phyloP scores from a whole-genome alignment of 108 stramenopile species.

The Cylindrotheca closterium region DNA sequence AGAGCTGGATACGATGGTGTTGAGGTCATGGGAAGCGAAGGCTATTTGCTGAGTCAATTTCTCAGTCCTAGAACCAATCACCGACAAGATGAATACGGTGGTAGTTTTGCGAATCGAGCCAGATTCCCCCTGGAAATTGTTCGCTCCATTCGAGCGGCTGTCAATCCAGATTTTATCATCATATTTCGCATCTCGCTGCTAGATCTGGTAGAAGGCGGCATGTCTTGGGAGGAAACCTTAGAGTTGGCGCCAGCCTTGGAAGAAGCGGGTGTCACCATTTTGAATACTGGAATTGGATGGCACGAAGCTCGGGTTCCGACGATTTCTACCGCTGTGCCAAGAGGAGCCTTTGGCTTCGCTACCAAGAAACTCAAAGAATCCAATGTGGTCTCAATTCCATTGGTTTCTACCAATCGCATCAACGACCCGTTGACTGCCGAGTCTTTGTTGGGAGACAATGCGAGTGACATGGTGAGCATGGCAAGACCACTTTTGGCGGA shows the following conservation, averaged over 20 bases:
- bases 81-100: slow-evolving; percentile 93
- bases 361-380: slow-evolving; percentile 84
- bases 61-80: slow-evolving; percentile 84
- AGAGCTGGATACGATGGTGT: slow-evolving; percentile 98
- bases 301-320: slow-evolving; percentile 98
- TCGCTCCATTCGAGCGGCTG: slow-evolving; percentile 72
- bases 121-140: slow-evolving; percentile 93
- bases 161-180: slow-evolving; percentile 91
- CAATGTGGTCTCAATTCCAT: slow-evolving; percentile 72
- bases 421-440: slow-evolving; percentile 92
- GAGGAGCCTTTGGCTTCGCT: slow-evolving; percentile 92
- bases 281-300: slow-evolving; percentile 99
- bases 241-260: slow-evolving; percentile 80
- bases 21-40: slow-evolving; percentile 98
- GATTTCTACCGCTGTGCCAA: slow-evolving; percentile 95
- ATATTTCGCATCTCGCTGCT: slow-evolving; percentile 96
- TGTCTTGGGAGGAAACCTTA: slow-evolving; percentile 92
- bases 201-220: slow-evolving; percentile 93
- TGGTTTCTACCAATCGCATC: slow-evolving; percentile 97
- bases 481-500: slow-evolving; percentile 97
- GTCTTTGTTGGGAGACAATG: slow-evolving; percentile 60
- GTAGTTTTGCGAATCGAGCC: slow-evolving; percentile 88
- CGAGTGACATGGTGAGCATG: slow-evolving; percentile 95
- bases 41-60: slow-evolving; percentile 98
- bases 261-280: slow-evolving; percentile 91